Percentiles rank a stretch among this genome's conserved stretches.
These are phyloP conservation scores for Boletales sp. DNA, from an alignment of 768 basidiomycete genomes.

Conservation along the genomic window DNA sequence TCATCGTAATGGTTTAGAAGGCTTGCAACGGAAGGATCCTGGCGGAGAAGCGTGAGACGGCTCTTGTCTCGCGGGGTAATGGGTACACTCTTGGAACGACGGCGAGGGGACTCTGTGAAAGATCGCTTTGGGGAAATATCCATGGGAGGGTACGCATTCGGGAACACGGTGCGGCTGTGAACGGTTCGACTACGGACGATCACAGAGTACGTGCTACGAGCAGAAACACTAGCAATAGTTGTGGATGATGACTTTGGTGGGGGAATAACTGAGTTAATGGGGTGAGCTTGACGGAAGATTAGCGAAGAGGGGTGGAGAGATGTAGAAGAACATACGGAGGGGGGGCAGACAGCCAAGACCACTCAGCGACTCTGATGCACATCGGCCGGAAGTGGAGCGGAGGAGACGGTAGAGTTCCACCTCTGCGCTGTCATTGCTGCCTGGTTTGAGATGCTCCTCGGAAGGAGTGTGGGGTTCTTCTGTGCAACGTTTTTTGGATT, in stretches of 20 bases:
- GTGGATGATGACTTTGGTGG: conserved; percentile 48
- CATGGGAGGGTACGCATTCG: conserved; percentile 52
- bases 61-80: conserved; percentile 45
- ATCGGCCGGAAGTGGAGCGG: conserved; percentile 70
- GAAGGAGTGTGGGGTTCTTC: conserved; percentile 28
- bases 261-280: conserved; percentile 55
- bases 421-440: conserved; percentile 42
- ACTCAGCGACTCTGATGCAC: conserved; percentile 51
- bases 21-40: conserved; percentile 77
- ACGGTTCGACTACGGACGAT: conserved; percentile 64
- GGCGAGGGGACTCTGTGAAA: conserved; percentile 25
- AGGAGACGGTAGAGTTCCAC: conserved; percentile 48
- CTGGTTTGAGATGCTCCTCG: conserved; percentile 12
- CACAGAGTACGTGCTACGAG: conserved; percentile 65
- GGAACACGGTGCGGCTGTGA: conserved; percentile 62
- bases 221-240: conserved; percentile 51
- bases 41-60: conserved; percentile 57
- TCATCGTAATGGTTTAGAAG: conserved; percentile 73
- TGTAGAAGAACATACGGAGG: conserved; percentile 52
- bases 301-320: background rate
- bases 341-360: conserved; percentile 61
- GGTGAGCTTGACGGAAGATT: conserved; percentile 47
- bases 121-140: conserved; percentile 27
- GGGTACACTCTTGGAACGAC: conserved; percentile 32
- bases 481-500: conserved; percentile 44